Evolutionary conservation across 2,329 filamentous ascomycete genomes (phyloP).

Genomic region (Cryoendolithus antarcticus): DNA sequence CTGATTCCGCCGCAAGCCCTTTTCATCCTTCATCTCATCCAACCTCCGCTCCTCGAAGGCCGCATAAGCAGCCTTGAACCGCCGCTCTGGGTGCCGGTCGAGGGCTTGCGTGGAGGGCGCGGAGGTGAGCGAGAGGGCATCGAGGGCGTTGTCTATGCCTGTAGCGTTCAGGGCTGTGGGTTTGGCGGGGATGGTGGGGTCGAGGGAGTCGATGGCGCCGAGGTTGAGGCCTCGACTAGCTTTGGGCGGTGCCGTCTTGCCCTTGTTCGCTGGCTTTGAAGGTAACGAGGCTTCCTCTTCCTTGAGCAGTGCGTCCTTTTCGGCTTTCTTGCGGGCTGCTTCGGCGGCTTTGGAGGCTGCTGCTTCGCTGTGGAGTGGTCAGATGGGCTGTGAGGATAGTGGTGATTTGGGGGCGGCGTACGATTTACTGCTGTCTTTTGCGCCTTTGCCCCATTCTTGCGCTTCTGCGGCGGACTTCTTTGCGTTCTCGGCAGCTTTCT

Average conservation of each 20-base stretch:
- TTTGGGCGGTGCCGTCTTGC: constrained; percentile 50
- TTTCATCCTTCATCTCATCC: constrained; percentile 74
- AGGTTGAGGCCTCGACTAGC: constrained; percentile 57
- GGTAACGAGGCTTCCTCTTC: constrained; percentile 65
- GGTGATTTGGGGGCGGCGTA: constrained; percentile 9
- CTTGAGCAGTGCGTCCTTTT: constrained; percentile 68
- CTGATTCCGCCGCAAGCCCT: constrained; percentile 70
- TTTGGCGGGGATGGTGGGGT: constrained; percentile 32
- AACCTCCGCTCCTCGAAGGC: constrained; percentile 71
- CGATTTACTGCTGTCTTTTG: constrained; percentile 82
- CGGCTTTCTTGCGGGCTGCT: constrained; percentile 76
- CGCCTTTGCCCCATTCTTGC: constrained; percentile 69
- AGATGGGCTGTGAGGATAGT: too few species aligned
- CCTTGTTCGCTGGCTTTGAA: constrained; percentile 37
- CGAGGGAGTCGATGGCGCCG: constrained; percentile 51
- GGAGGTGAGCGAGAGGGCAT: constrained; percentile 61
- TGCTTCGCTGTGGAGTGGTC: constrained; percentile 50
- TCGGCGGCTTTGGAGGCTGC: constrained; percentile 77
- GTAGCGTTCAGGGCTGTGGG: constrained; percentile 59
- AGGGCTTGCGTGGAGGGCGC: constrained; percentile 51
- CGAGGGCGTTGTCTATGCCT: constrained; percentile 87
- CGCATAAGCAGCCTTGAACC: constrained; percentile 75
- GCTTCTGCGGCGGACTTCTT: constrained; percentile 57
- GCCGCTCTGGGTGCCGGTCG: constrained; percentile 76
- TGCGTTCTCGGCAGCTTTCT: constrained; percentile 58